phyloP scores from a whole-genome alignment of 371 early-diverging fungal genomes.

The Phascolomyces articulosus region DNA sequence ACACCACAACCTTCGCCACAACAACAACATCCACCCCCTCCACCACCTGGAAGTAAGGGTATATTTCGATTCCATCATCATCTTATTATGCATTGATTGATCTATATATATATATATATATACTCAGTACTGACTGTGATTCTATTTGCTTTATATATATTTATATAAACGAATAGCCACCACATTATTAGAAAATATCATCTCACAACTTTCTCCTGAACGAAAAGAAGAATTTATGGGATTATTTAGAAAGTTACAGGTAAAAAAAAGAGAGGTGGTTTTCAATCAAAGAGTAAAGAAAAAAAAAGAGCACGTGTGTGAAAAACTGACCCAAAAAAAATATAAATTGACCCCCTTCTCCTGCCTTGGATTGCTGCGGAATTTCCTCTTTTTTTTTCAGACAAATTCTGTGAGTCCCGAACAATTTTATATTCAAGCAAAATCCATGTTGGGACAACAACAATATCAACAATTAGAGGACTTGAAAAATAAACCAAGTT shows the following conservation, averaged over 20 bases:
- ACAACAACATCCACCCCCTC: background rate
- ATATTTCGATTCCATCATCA: no score
- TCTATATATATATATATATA: background rate
- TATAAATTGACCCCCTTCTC: no score
- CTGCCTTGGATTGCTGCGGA: background rate
- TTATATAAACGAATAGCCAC: no score
- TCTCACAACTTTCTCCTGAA: constrained; percentile 39
- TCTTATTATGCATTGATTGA: no score
- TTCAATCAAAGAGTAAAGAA: no score
- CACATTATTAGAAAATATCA: constrained; percentile 43
- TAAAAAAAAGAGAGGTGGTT: no score
- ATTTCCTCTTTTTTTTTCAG: constrained; percentile 8
- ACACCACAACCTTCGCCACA: background rate
- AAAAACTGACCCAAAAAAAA: no score
- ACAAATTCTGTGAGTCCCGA: constrained; percentile 38
- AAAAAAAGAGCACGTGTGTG: no score
- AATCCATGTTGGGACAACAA: constrained; percentile 38
- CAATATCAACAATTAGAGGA: constrained; percentile 49
- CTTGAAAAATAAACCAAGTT: constrained; percentile 36
- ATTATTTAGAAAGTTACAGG: constrained; percentile 42
- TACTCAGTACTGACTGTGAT: background rate
- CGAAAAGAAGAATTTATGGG: constrained; percentile 40
- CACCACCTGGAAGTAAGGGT: background rate
- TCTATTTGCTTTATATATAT: background rate
- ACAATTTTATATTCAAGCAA: constrained; percentile 43